Base-by-base conservation (phyloP, 768 basidiomycete genomes). In the Tricholoma matsutake region DNA sequence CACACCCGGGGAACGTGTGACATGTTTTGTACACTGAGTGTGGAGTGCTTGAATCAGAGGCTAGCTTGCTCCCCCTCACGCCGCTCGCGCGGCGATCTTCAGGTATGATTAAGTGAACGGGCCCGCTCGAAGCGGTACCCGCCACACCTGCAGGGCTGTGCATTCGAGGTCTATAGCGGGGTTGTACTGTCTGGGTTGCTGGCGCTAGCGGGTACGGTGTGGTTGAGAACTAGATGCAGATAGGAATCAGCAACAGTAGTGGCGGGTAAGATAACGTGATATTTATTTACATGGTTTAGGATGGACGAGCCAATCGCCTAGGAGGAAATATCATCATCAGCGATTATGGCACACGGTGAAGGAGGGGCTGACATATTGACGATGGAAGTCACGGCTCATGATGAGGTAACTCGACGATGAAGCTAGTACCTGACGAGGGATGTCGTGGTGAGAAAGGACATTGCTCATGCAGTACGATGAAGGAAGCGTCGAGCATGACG, bases 81-180 rank as follows among this genome's bases (percentile, higher is more conserved):
- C 29, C 51, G 51, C 51, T 53, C 13, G 7, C 51, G 51, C 29
- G 51, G 10, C 51, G 51, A 31, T 53, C 51, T 53, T 53, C 51
- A 53, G 51, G 51, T 53, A 53, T 25, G 22, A 53, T 53, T 53
- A 53, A 32, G 51, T 53, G 51, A 53, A 53, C 51, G 51, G 51
- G 51, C 51, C 51, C 51, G 51, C 51, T 53, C 51, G 51, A 31
- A 53, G 51, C 51, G 51, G 51, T 53, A 53, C 51, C 51, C 51
- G 51, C 51, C 51, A 53, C 51, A 53, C 51, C 51, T 53, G 51
- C 51, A 53, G 51, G 51, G 47, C 47, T 28, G 47, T 49, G 47
- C 47, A 53, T 18, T 53, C 29, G 29, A 31, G 51, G 51, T 53
- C 51, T 32, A 53, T 53, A 53, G 16, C 29, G 51, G 29, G 51